Evolutionary conservation across 495 filamentous ascomycete species (phyloP).

Genomic region (Amphirosellinia nigrospora): DNA sequence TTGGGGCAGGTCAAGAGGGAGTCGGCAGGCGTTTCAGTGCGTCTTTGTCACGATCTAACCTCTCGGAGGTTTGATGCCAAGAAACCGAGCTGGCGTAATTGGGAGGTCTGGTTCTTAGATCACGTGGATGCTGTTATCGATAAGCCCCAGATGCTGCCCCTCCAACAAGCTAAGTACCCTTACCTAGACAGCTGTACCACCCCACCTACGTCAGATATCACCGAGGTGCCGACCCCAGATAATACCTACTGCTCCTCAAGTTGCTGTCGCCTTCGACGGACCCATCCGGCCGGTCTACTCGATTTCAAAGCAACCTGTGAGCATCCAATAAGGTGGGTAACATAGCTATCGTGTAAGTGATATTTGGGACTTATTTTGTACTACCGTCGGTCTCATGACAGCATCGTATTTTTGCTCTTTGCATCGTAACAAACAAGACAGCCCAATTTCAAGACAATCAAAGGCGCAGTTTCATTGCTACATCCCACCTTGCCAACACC

Average conservation of each 20-base stretch:
- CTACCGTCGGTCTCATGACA: slow-evolving; percentile 30
- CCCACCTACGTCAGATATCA: not conserved
- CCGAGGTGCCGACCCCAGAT: not conserved
- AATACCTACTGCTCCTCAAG: slow-evolving; percentile 15
- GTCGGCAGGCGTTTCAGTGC: not conserved
- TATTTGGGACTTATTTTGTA: too few species aligned
- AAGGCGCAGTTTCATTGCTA: slow-evolving; percentile 18
- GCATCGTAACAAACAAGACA: slow-evolving; percentile 33
- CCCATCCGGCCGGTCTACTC: slow-evolving; percentile 23
- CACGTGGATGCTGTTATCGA: slow-evolving; percentile 26
- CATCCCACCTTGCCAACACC: slow-evolving; percentile 27
- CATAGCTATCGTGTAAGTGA: slow-evolving; percentile 38
- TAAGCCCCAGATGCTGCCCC: not conserved
- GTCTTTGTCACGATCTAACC: not conserved
- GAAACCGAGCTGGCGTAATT: not conserved
- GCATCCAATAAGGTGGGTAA: slow-evolving; percentile 30
- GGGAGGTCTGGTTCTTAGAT: slow-evolving; percentile 9
- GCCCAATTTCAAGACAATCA: slow-evolving; percentile 21
- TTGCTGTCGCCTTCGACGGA: slow-evolving; percentile 20
- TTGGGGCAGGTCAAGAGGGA: not conserved
- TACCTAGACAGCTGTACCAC: too few species aligned
- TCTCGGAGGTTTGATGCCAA: slow-evolving; percentile 15
- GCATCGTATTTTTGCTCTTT: slow-evolving; percentile 28
- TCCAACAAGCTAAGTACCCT: too few species aligned
- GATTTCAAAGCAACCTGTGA: slow-evolving; percentile 51